A percentile compares a stretch with the other conserved stretches of the same genome.
phyloP scores from a whole-genome alignment of 2,329 filamentous ascomycete species.

The Aspergillus neotritici region DNA sequence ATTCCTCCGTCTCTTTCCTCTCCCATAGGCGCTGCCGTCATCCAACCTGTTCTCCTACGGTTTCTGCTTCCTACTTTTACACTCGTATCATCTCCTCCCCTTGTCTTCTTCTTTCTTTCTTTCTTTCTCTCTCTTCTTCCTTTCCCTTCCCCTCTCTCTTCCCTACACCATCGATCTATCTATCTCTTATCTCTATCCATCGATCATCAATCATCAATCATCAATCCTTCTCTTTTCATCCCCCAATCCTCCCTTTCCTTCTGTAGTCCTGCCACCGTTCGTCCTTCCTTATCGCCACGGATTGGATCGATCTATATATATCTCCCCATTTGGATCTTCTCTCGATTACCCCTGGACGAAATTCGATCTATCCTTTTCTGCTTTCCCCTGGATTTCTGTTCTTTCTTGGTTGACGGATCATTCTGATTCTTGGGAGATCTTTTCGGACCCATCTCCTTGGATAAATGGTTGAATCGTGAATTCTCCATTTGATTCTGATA shows the following conservation, averaged over 20 bases:
- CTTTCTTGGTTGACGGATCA: background rate
- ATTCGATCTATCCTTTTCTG: no score
- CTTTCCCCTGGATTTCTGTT: background rate
- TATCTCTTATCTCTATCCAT: conserved; percentile 13
- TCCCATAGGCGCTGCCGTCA: conserved; percentile 1
- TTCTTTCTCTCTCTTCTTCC: background rate
- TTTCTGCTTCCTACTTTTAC: conserved; percentile 2
- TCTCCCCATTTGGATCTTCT: no score
- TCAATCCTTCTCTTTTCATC: conserved; percentile 4
- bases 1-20: conserved; percentile 6
- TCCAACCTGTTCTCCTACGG: conserved; percentile 3
- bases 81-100: conserved; percentile 1
- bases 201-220: background rate
- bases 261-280: background rate
- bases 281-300: no score
- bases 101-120: conserved; percentile 3
- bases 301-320: no score
- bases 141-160: conserved; percentile 2
- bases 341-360: no score
- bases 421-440: no score
- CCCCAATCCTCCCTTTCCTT: conserved; percentile 7
- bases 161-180: conserved; percentile 6
- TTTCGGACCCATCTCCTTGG: no score
- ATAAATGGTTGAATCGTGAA: no score
- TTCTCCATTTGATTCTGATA: no score